phyloP scores from a whole-genome alignment of 345 rosid species.

The Eucalyptus brandiana region DNA sequence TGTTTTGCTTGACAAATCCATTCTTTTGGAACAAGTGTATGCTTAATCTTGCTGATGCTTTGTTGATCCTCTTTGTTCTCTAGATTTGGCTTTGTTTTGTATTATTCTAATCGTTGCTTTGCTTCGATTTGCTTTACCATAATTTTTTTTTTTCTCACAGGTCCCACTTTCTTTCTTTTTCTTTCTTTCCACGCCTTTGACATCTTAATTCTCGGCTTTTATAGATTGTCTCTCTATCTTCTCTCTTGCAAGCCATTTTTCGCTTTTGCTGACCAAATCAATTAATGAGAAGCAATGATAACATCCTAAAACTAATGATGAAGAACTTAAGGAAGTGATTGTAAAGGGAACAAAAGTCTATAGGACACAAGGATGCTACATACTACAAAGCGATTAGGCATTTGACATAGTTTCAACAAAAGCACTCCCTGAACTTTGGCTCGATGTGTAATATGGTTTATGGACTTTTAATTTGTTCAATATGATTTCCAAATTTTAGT shows the following conservation, averaged over 20 bases:
- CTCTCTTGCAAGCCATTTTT: neutral
- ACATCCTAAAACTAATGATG: neutral
- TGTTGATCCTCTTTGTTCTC: too few relatives aligned
- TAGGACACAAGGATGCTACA: neutral
- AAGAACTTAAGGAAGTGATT: neutral
- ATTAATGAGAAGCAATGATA: neutral
- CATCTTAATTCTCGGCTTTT: neutral
- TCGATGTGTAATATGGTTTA: fast-evolving
- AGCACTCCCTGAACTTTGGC: too few relatives aligned
- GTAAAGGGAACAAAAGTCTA: neutral
- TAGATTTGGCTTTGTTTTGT: too few relatives aligned
- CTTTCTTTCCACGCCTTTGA: neutral
- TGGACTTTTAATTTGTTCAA: too few relatives aligned
- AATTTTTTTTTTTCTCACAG: neutral
- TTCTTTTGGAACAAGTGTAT: too few relatives aligned
- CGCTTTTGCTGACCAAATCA: neutral
- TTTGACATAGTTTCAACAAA: neutral
- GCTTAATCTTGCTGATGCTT: too few relatives aligned
- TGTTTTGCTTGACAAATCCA: too few relatives aligned
- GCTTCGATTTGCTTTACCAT: too few relatives aligned
- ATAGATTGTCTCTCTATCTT: neutral
- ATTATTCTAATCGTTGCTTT: too few relatives aligned
- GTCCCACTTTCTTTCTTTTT: neutral
- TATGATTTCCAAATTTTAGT: too few relatives aligned
- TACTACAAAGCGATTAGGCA: neutral